These are phyloP conservation scores for Fusarium sambucinum DNA, from an alignment of 2,329 filamentous ascomycete species.

Conservation along the genomic window DNA sequence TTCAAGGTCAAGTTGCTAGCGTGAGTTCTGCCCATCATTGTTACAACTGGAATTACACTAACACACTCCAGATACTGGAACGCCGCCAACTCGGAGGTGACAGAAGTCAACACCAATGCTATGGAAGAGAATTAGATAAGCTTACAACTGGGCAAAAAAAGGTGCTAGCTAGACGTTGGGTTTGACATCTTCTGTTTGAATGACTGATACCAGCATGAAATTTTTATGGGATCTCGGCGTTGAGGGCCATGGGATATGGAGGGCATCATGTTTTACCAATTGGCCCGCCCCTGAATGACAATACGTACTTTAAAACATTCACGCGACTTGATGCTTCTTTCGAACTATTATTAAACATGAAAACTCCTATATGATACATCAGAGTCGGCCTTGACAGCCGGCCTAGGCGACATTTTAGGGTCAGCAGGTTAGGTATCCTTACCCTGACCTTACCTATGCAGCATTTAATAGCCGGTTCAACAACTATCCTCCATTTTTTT, in stretches of 20 bases:
- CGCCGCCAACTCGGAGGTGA: conserved; percentile 69
- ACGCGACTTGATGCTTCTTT: conserved; percentile 29
- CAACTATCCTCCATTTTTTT: conserved; percentile 23
- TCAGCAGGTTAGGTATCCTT: conserved; percentile 58
- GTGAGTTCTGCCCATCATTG: conserved; percentile 57
- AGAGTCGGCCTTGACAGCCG: conserved; percentile 35
- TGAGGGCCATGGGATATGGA: conserved; percentile 51
- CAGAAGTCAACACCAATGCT: conserved; percentile 60
- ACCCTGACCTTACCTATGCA: conserved; percentile 67
- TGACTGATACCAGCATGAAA: conserved; percentile 53
- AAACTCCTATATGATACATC: conserved; percentile 48
- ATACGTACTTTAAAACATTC: conserved; percentile 37
- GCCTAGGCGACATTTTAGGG: conserved; percentile 39
- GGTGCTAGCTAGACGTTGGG: conserved; percentile 46
- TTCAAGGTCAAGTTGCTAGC: conserved; percentile 86
- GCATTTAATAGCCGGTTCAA: conserved; percentile 37
- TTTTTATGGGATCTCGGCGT: conserved; percentile 53
- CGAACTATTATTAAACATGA: conserved; percentile 31
- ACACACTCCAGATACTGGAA: conserved; percentile 67
- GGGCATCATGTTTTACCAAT: conserved; percentile 50
- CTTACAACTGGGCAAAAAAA: conserved; percentile 24
- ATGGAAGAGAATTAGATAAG: conserved; percentile 52
- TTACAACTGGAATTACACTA: conserved; percentile 16
- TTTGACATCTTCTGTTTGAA: conserved; percentile 49
- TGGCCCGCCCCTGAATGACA: conserved; percentile 47